Evolutionary conservation across 139 green algal genomes (phyloP), one percentile per base, ranked within the genome.

Genomic region (Micractinium sp.): DNA sequence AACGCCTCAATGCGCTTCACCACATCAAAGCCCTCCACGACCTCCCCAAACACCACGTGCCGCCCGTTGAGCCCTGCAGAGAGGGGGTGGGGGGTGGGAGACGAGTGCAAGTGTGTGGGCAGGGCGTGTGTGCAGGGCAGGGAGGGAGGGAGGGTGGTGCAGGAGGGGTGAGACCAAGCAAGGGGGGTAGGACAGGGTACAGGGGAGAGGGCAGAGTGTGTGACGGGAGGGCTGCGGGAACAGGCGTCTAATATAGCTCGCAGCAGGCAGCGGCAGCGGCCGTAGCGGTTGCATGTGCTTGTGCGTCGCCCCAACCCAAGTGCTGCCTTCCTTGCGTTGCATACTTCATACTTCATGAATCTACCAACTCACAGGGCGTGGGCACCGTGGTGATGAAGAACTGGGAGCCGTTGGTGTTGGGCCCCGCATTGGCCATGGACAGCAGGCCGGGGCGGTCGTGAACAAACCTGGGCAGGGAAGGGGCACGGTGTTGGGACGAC

Each of bases 401-500:
- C 88, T 93, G 89, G 73, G 75, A 89, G 81, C 90, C 90, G 73
- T 93, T 94, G 47, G 92, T 94, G 89, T 94, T 92, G n/a, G 77
- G 90, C 27, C 87, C 83, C 87, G 87, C 83, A 88, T 98, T 98
- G 56, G 96, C 96, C 96, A 98, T 98, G 63, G 81, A 92, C 15
- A 98, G 91, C 23, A 98, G 95, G 76, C 96, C 96, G 13, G 96
- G 36, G 13, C 85, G 89, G 60, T 90, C 91, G 86, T 93, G 90
- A 86, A 96, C 96, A 85, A 56, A 56, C 47, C 47, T 56, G 47
- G 47, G 47, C 7, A 56, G 47, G 47, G 47, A 56, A 9, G 47
- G 47, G 47, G 9, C n/a, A n/a, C n/a, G 47, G 47, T 56, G 5
- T 56, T 56, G 47, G n/a, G n/a, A n/a, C n/a, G n/a, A 56, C 5